A percentile compares a stretch with the other conserved stretches of the same genome.
Conservation (phyloP, 2,329 filamentous ascomycete genomes). For the Mariannaea elegans region DNA sequence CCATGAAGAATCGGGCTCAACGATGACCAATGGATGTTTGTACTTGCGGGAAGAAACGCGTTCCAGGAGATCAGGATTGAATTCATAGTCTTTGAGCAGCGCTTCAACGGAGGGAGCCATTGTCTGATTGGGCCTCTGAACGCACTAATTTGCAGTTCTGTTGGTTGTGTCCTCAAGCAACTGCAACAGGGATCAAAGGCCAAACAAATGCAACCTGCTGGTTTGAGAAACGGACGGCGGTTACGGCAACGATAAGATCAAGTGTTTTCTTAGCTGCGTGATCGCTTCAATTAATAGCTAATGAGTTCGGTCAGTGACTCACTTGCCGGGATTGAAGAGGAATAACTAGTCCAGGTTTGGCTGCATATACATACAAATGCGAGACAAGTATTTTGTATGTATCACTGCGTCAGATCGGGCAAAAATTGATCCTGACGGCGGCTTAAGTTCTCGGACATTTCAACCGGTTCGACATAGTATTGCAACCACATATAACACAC, state of each 20-base stretch:
- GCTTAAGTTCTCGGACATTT: no score
- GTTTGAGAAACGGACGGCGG: background rate
- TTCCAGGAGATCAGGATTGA: slow-evolving; percentile 32
- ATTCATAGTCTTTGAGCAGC: slow-evolving; percentile 40
- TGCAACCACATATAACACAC: no score
- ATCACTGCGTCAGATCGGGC: no score
- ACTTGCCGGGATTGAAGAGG: no score
- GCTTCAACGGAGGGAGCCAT: slow-evolving; percentile 37
- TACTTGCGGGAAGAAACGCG: slow-evolving; percentile 39
- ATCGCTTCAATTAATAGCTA: background rate
- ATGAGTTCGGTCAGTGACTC: no score
- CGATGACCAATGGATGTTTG: slow-evolving; percentile 41
- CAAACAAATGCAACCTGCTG: background rate
- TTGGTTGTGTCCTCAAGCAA: slow-evolving; percentile 3
- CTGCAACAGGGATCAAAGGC: background rate
- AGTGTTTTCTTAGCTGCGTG: background rate
- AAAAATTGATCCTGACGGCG: no score
- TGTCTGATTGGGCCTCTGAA: slow-evolving; percentile 1
- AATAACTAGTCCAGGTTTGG: no score
- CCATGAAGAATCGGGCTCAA: slow-evolving; percentile 50
- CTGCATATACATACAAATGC: no score
- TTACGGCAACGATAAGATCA: background rate
- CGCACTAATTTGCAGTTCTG: background rate
- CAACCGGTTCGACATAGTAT: no score
- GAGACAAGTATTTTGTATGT: no score